These are phyloP conservation scores for Striga hermonthica DNA, from an alignment of 305 asterid species.

Conservation along the genomic window DNA sequence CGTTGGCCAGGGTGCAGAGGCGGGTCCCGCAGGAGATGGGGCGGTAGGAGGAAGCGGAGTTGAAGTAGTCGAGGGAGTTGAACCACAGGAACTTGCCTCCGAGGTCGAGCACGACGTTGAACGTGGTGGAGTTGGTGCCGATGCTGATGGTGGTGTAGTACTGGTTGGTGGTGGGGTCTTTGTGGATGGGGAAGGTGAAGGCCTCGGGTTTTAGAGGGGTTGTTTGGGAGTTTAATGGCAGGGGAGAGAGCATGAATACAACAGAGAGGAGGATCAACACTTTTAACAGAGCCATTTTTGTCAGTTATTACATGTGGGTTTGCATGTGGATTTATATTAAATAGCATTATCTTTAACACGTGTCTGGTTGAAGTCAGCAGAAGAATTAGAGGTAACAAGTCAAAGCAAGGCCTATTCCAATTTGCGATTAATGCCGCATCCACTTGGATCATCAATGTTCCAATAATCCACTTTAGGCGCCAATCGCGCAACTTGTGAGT, in stretches of 20 bases:
- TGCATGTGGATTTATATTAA: too few species aligned
- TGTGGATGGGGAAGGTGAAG: conserved; percentile 40
- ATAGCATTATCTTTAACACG: neutral
- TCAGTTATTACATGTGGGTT: neutral
- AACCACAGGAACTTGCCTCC: conserved; percentile 49
- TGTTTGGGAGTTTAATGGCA: neutral
- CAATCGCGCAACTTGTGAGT: too few species aligned
- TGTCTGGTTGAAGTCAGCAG: too few species aligned
- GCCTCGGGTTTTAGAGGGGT: neutral
- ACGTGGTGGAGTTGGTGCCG: conserved; percentile 41
- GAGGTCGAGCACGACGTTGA: conserved; percentile 45
- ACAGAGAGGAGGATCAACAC: neutral
- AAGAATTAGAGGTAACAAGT: too few species aligned
- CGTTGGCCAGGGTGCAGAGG: conserved; percentile 32
- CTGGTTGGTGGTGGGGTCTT: conserved; percentile 39
- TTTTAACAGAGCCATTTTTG: neutral
- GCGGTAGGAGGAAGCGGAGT: conserved; percentile 39
- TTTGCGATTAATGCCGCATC: too few species aligned
- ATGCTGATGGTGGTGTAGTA: conserved; percentile 42
- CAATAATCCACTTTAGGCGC: too few species aligned
- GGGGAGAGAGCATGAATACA: neutral
- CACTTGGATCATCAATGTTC: too few species aligned
- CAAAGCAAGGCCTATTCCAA: too few species aligned
- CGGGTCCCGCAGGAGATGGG: conserved; percentile 43
- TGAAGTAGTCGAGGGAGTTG: conserved; percentile 40